These are phyloP conservation scores for Salpingoeca rosetta DNA, from an alignment of 78 protist genomes.

Conservation along the genomic window DNA sequence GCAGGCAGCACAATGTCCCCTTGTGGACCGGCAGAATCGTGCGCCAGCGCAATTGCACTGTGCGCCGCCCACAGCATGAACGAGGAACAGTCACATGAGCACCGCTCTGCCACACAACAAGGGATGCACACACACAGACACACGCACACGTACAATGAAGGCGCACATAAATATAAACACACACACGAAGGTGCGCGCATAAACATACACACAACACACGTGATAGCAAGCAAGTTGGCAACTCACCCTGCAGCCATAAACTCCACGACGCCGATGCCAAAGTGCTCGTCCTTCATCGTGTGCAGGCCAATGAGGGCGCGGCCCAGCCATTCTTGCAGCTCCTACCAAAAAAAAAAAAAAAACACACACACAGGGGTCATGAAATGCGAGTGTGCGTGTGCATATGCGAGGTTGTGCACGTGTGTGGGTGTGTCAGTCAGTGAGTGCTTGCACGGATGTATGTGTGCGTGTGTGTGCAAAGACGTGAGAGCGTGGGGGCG, in stretches of 20 bases:
- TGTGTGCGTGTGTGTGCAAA: neutral
- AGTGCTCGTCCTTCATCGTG: slow-evolving; percentile 83
- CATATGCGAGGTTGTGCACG: too few species aligned
- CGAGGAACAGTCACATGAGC: neutral
- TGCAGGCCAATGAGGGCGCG: slow-evolving; percentile 58
- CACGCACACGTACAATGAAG: too few species aligned
- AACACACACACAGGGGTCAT: neutral
- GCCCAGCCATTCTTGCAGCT: neutral
- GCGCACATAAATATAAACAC: too few species aligned
- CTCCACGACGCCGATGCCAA: slow-evolving; percentile 76
- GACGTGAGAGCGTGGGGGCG: too few species aligned
- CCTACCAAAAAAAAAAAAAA: slow-evolving; percentile 1
- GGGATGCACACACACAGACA: neutral
- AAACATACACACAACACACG: too few species aligned
- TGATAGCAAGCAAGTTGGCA: neutral
- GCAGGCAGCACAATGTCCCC: slow-evolving; percentile 32
- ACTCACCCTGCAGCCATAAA: slow-evolving; percentile 37
- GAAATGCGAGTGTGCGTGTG: neutral
- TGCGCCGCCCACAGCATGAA: neutral
- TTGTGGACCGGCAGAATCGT: slow-evolving; percentile 44
- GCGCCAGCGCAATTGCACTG: slow-evolving; percentile 32
- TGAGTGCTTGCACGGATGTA: neutral
- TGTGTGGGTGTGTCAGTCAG: neutral
- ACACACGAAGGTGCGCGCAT: too few species aligned
- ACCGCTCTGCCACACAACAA: neutral